Conservation (phyloP, 805 yeast genomes). For the Pichia californica region DNA sequence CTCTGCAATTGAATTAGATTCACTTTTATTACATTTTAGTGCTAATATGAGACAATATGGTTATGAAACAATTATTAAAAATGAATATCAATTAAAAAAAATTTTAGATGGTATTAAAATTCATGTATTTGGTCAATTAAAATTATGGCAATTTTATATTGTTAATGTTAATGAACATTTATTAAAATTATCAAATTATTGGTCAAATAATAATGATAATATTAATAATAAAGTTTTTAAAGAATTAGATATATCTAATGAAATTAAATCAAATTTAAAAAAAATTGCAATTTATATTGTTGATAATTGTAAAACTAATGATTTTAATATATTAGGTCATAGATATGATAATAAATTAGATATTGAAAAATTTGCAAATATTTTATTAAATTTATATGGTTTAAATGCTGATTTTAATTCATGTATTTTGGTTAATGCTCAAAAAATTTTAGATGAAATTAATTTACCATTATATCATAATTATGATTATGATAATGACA, state of each 20-base stretch:
- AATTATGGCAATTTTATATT: conserved; percentile 86
- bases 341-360: conserved; percentile 53
- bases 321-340: conserved; percentile 37
- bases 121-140: conserved; percentile 59
- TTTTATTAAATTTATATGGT: conserved; percentile 38
- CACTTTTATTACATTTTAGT: conserved; percentile 60
- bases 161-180: conserved; percentile 47
- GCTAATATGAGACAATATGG: conserved; percentile 47
- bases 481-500: conserved; percentile 67
- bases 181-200: conserved; percentile 31
- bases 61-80: conserved; percentile 50
- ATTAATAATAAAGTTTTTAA: conserved; percentile 6
- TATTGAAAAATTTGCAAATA: conserved; percentile 41
- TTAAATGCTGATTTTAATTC: conserved; percentile 13
- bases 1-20: conserved; percentile 82
- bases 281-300: conserved; percentile 43
- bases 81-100: conserved; percentile 46
- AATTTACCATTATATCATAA: conserved; percentile 64
- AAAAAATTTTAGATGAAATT: conserved; percentile 62
- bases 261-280: conserved; percentile 40
- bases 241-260: conserved; percentile 37
- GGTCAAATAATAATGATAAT: conserved; percentile 20
- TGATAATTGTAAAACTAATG: conserved; percentile 32
- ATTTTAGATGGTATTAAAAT: conserved; percentile 63
- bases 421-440: conserved; percentile 35